Evolutionary conservation across 2,329 filamentous ascomycete genomes (phyloP), one percentile per base, ranked within the genome.

Genomic region (Colletotrichum caudatum): DNA sequence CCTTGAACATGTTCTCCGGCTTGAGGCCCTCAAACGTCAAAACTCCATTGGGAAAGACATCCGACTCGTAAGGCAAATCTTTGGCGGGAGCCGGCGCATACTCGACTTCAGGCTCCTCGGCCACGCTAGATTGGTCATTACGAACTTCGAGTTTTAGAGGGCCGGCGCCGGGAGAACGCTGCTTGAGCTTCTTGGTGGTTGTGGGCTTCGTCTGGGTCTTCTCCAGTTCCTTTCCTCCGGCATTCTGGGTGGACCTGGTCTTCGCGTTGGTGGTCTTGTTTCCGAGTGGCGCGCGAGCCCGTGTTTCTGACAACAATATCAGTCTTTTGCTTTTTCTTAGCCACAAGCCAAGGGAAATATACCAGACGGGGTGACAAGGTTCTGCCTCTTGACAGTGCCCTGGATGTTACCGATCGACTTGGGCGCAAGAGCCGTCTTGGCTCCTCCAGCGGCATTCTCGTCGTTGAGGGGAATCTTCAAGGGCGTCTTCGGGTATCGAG

Each of bases 241-340:
- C 89, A 5, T 90, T 91, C 74, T 92, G 91, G 75, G 90, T 87
- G 61, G 86, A 87, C 78, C 86, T 89, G 71, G 91, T 88, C 84
- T 97, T 98, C 65, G 93, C 94, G 81, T 99, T 99, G 64, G 96
- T 98, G 1, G 95, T 98, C 82, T 99, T 99, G 86, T 94, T 92
- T 44, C 95, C 95, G 59, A 99, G 84, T 16, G 94, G 93, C 48
- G 95, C 94, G 77, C 95, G 91, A 71, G 86, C 91, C 71, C 90
- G 90, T 62, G 91, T 87, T 67, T 87, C 90, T 91, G 67, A 23
- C 33, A 59, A 37, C 11, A n/a, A 37, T 20, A 29, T 62, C 53
- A 69, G 62, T 59, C 39, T 26, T 11, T 48, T 73, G 53, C 26
- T 53, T 46, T 54, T 67, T 18, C n/a, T 60, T 74, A 69, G 59